Evolutionary conservation across 2,329 filamentous ascomycete species (phyloP), one percentile per base, ranked within the genome.

Genomic region (Eutypella sp.): DNA sequence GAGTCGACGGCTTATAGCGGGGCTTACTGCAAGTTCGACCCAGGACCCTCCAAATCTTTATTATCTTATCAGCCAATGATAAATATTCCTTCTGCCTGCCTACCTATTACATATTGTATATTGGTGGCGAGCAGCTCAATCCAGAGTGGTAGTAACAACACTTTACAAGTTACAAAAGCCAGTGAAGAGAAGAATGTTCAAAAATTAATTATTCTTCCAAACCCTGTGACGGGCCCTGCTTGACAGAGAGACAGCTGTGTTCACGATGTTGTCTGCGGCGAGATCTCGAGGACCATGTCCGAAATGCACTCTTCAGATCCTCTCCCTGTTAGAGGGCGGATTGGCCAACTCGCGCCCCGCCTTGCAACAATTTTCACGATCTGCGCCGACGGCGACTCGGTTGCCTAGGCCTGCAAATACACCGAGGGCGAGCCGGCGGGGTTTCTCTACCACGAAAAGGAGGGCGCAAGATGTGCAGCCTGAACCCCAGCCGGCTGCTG

Each of bases 181-280:
- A n/a, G n/a, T n/a, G n/a, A n/a, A n/a, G n/a, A n/a, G n/a, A n/a
- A n/a, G n/a, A n/a, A n/a, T n/a, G n/a, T n/a, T n/a, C n/a, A n/a
- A n/a, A n/a, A n/a, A n/a, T n/a, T n/a, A n/a, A n/a, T n/a, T n/a
- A n/a, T n/a, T n/a, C n/a, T n/a, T n/a, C n/a, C n/a, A n/a, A n/a
- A n/a, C n/a, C n/a, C n/a, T n/a, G n/a, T n/a, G n/a, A n/a, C n/a
- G n/a, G n/a, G n/a, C n/a, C n/a, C n/a, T n/a, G n/a, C n/a, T n/a
- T n/a, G n/a, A n/a, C n/a, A n/a, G n/a, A 22, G 11, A 39, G 36
- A 34, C n/a, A 6, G 15, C 15, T 4, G 31, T 15, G 5, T 16
- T 33, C 41, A 59, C 40, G 24, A 71, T 71, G 68, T 52, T 71
- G 48, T 63, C 67, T 43, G 66, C 63, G n/a, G 55, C 63, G 31